Base-by-base conservation (phyloP, 1,284 basidiomycete genomes). In the Cystobasidiaceae sp. region DNA sequence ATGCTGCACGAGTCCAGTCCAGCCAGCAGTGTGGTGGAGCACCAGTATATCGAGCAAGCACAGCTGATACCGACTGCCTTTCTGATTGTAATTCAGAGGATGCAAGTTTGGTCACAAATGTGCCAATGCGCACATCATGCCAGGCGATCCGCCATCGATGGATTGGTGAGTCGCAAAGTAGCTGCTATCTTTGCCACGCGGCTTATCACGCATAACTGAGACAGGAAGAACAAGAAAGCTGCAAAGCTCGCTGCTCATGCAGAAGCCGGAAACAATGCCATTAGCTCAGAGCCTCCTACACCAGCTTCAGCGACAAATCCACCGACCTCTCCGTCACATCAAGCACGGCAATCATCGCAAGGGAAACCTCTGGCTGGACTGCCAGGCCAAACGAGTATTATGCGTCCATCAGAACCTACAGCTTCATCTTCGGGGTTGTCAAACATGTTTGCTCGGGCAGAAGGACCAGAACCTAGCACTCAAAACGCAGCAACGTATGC, bases 181-280 rank as follows among this genome's bases (percentile, higher is more conserved):
- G 44, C 11, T 8, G 11, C 44, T 8, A 13, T 8, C 11, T 8
- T 23, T 23, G 11, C 44, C 13, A 11, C 44, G 21, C 21, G 21
- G 17, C 23, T 49, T 27, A 25, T 27, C 46, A 27, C n/a, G 30
- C 17, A n/a, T n/a, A 25, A 43, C 28, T 44, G 34, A n/a, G 2
- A 15, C 52, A 64, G 61, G 61, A 64, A 64, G 56, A 64, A 64
- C 52, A 64, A 64, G 61, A 64, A 64, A 43, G 61, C 61, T 28
- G 39, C 61, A 45, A 64, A 64, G 23, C 39, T 33, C 19, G 34
- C 41, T 19, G 49, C 50, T 19, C 61, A 64, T 28, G 43, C 44
- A 15, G 61, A 64, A 44, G 50, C 52, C 3, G 19, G 41, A 25
- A n/a, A 25, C 17, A 62, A 23, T 17, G 51, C 8, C 1, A 21